Evolutionary conservation across 192 early-diverging fungal genomes (phyloP).

Genomic region (Helicostylum pulchrum): DNA sequence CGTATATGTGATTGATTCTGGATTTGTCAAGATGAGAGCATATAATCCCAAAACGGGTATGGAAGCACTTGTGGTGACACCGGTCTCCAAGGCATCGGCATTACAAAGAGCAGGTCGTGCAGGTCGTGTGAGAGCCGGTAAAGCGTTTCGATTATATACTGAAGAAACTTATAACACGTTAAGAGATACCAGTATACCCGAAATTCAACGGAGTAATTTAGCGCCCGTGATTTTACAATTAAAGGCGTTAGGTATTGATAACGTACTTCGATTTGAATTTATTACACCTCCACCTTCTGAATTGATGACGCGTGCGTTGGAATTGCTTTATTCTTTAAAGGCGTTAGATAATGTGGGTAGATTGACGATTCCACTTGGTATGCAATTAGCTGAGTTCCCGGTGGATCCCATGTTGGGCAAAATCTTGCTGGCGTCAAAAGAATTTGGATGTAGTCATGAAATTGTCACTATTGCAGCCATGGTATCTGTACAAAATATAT

Average conservation of each 20-base stretch:
- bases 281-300: slow-evolving; percentile 72
- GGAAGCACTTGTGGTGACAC: slow-evolving; percentile 85
- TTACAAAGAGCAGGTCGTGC: slow-evolving; percentile 93
- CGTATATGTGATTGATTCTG: slow-evolving; percentile 74
- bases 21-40: slow-evolving; percentile 76
- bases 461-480: slow-evolving; percentile 77
- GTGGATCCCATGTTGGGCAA: slow-evolving; percentile 69
- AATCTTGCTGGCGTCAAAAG: slow-evolving; percentile 59
- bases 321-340: slow-evolving; percentile 71
- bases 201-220: slow-evolving; percentile 84
- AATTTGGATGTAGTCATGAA: slow-evolving; percentile 69
- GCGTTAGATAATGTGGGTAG: slow-evolving; percentile 69
- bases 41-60: slow-evolving; percentile 94
- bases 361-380: slow-evolving; percentile 68
- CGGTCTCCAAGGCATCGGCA: slow-evolving; percentile 89
- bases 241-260: slow-evolving; percentile 80
- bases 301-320: slow-evolving; percentile 65
- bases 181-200: slow-evolving; percentile 83
- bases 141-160: slow-evolving; percentile 88
- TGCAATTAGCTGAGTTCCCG: slow-evolving; percentile 71
- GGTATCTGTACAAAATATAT: slow-evolving; percentile 67
- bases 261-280: slow-evolving; percentile 77
- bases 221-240: slow-evolving; percentile 67
- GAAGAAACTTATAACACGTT: slow-evolving; percentile 78
- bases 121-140: slow-evolving; percentile 87